Conservation (phyloP, 164 flowering plant species). For the Houttuynia cordata region DNA sequence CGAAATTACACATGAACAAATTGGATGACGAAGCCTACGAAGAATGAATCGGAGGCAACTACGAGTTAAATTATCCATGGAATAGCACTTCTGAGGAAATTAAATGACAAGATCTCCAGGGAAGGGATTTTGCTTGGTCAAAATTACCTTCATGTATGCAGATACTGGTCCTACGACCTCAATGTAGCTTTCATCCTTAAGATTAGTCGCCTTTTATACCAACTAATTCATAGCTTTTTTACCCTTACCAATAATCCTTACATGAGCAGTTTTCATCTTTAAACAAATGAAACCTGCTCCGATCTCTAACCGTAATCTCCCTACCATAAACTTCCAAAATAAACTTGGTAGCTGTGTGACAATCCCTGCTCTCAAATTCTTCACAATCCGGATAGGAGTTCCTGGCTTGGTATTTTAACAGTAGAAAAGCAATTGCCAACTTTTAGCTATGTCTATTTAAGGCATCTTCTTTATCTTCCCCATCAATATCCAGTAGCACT, state of each 20-base stretch:
- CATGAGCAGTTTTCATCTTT: slow-evolving; percentile 8
- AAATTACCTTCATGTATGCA: no score
- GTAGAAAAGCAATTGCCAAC: slow-evolving; percentile 11
- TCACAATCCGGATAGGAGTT: slow-evolving; percentile 10
- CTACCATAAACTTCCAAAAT: slow-evolving; percentile 7
- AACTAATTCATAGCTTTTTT: no score
- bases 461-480: slow-evolving; percentile 14
- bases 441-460: slow-evolving; percentile 11
- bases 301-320: slow-evolving; percentile 12
- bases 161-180: no score
- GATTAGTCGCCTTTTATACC: no score
- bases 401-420: slow-evolving; percentile 10
- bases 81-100: no score
- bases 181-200: no score
- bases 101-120: no score
- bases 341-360: slow-evolving; percentile 12
- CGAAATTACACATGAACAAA: no score
- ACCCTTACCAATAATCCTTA: slow-evolving; percentile 7
- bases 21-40: no score
- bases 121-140: no score
- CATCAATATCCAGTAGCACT: slow-evolving; percentile 14
- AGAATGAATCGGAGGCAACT: no score
- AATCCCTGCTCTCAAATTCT: slow-evolving; percentile 13
- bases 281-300: slow-evolving; percentile 9
- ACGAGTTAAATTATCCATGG: no score